Evolutionary conservation across 345 rosid species (phyloP), one percentile per base, ranked within the genome.

Genomic region (Cardamine chenopodiifolia): DNA sequence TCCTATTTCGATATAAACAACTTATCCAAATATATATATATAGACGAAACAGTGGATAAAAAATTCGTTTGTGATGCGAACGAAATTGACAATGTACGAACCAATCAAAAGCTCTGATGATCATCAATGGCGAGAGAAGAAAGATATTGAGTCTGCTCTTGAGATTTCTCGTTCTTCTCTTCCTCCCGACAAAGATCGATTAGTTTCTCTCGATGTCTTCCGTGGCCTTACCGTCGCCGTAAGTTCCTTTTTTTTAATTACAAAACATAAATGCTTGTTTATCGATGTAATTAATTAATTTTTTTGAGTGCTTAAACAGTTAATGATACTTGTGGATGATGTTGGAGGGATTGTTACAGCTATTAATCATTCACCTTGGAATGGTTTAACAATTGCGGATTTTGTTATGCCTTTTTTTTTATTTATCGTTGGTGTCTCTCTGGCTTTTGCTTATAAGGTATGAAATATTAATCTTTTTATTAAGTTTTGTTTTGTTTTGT

Each of bases 381-480:
- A 90, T 77, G 96, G 98, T 42, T 34, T 93, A 57, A 89, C 96
- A 14, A 80, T 93, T 48, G 98, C 98, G 11, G 98, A 93, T 85
- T 85, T 87, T 28, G 97, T 93, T 64, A 90, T 93, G 97, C 97
- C 98, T 26, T 90, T 90, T 83, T 90, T 93, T 79, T 87, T 93
- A 50, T 93, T 93, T 75, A 88, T 93, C 39, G 97, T 89, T 68
- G 98, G 98, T 48, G 87, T 89, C 57, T 87, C 98, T 4, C 85
- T 90, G 50, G 92, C 81, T 58, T 87, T 93, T 39, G 79, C 85
- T 3, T 93, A 84, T 83, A 93, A 93, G 97, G 96, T 92, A 83
- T 4, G 48, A 42, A 42, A 42, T 5, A 15, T 6, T 42, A 42
- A 42, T 5, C 18, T 15, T 15, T 15, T 15, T 14, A 5, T 6